A percentile compares a stretch with the other conserved stretches of the same genome.
These are phyloP conservation scores for Penicillium sp. DNA, from an alignment of 2,329 filamentous ascomycete species.

Conservation along the genomic window DNA sequence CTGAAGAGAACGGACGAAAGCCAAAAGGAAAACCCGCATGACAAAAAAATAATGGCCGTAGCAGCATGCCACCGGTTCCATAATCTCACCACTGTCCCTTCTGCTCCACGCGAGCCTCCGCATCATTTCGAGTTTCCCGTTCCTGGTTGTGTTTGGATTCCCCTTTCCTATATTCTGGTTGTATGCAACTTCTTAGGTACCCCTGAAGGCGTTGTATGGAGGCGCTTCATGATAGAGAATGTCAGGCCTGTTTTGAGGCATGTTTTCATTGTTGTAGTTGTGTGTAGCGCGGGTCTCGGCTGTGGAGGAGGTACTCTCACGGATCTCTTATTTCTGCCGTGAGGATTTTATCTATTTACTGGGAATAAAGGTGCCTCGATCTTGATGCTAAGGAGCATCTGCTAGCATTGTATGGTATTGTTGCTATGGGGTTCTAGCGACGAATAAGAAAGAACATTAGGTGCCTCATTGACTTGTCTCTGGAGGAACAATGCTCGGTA, in stretches of 20 bases:
- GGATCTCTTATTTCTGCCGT: no score
- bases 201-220: constrained; percentile 28
- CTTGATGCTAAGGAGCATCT: no score
- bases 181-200: constrained; percentile 19
- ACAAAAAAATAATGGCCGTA: constrained; percentile 21
- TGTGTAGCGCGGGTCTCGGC: background rate
- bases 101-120: background rate
- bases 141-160: background rate
- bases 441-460: no score
- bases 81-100: constrained; percentile 24
- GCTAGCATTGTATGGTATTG: no score
- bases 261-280: constrained; percentile 5
- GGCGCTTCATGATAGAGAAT: constrained; percentile 34
- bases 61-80: constrained; percentile 23
- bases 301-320: no score
- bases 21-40: constrained; percentile 13
- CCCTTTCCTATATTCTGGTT: constrained; percentile 7
- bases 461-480: no score
- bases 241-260: constrained; percentile 21
- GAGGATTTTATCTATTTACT: no score
- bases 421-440: no score
- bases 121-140: background rate
- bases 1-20: constrained; percentile 23
- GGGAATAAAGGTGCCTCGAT: no score
- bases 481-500: no score